Evolutionary conservation across 192 early-diverging fungal species (phyloP).

Genomic region (Rhizoclosmatium sp.): DNA sequence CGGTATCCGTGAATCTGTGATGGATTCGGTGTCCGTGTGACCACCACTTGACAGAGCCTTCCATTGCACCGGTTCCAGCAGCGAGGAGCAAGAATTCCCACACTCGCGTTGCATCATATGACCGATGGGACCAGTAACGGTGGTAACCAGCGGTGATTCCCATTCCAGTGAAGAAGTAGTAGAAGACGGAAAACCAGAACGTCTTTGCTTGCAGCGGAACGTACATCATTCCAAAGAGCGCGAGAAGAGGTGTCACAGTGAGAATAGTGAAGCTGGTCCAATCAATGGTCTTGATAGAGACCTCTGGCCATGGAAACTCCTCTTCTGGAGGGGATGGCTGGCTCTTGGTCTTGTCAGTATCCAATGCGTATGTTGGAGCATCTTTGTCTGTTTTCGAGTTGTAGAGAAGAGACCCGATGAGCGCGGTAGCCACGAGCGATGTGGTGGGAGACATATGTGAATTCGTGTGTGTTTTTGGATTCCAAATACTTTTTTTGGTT

Average conservation of each 20-base stretch:
- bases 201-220: constrained; percentile 73
- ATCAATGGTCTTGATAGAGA: constrained; percentile 33
- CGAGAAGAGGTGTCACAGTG: constrained; percentile 72
- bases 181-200: constrained; percentile 67
- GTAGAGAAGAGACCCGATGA: too few relatives aligned
- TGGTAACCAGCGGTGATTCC: constrained; percentile 76
- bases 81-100: constrained; percentile 42
- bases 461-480: too few relatives aligned
- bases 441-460: too few relatives aligned
- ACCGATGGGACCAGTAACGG: constrained; percentile 60
- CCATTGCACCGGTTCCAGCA: constrained; percentile 30
- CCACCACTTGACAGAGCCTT: constrained; percentile 64
- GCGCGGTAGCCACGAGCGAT: too few relatives aligned
- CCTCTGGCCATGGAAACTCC: too few relatives aligned
- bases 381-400: too few relatives aligned
- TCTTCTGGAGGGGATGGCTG: too few relatives aligned
- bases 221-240: constrained; percentile 80
- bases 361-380: too few relatives aligned
- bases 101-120: constrained; percentile 53
- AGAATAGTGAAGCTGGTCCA: constrained; percentile 46
- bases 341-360: too few relatives aligned
- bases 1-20: constrained; percentile 53
- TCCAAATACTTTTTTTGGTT: too few relatives aligned
- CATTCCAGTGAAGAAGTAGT: constrained; percentile 80
- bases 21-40: constrained; percentile 42